phyloP scores from a whole-genome alignment of 768 basidiomycete species.

The Clathrus columnatus region DNA sequence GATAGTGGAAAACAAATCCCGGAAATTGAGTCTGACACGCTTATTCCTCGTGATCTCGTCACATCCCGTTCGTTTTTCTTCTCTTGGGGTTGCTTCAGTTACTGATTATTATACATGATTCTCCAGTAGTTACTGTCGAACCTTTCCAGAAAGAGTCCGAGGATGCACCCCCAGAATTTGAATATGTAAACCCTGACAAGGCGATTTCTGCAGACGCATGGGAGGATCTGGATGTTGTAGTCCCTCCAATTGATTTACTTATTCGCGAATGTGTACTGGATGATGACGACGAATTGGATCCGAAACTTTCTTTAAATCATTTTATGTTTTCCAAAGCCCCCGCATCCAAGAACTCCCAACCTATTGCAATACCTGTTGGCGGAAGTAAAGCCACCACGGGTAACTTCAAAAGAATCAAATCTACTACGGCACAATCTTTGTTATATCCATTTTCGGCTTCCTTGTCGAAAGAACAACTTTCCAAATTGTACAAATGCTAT shows the following conservation, averaged over 20 bases:
- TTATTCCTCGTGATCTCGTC: background rate
- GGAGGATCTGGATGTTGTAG: background rate
- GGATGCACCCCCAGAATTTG: too few species aligned
- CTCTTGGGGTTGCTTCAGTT: too few species aligned
- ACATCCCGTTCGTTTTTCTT: background rate
- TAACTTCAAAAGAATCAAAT: too few species aligned
- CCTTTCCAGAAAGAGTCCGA: too few species aligned
- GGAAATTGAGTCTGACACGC: background rate
- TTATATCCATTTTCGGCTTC: background rate
- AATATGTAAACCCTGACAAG: background rate
- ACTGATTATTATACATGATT: too few species aligned
- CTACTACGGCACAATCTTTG: too few species aligned
- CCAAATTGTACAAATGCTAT: conserved; percentile 47
- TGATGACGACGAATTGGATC: background rate
- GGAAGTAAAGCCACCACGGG: background rate
- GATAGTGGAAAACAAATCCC: background rate
- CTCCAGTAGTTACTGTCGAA: too few species aligned
- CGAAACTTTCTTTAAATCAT: background rate
- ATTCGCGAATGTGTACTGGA: background rate
- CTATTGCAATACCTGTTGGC: background rate
- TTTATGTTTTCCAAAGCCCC: background rate
- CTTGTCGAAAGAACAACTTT: conserved; percentile 40
- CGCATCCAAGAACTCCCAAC: background rate
- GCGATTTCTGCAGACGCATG: background rate
- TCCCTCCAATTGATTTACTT: background rate